phyloP scores from a whole-genome alignment of 202 grass and related monocot genomes.

The Elaeis oleifera region DNA sequence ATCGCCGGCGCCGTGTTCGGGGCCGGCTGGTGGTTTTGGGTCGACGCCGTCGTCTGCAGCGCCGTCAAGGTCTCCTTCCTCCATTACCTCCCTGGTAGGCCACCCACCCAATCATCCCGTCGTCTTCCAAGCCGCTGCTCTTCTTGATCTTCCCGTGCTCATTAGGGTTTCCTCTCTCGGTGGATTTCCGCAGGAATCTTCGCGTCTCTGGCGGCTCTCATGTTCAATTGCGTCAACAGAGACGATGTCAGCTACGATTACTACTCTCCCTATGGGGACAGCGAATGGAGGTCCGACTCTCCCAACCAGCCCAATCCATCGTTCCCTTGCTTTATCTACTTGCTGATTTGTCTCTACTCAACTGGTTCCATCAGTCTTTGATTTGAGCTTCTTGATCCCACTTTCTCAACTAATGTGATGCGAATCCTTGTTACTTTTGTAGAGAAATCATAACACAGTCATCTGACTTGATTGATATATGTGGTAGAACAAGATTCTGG shows the following conservation, averaged over 20 bases:
- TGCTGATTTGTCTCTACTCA: background rate
- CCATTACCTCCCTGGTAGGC: constrained; percentile 91
- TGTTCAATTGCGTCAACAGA: constrained; percentile 88
- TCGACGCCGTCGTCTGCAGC: constrained; percentile 90
- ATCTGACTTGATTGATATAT: no score
- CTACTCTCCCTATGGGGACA: constrained; percentile 75
- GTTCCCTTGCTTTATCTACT: background rate
- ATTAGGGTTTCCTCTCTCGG: background rate
- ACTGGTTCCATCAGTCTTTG: no score
- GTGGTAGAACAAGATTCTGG: no score
- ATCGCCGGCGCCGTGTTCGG: constrained; percentile 80
- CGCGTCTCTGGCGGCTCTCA: constrained; percentile 70
- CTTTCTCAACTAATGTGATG: background rate
- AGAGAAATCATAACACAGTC: no score
- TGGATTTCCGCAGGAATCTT: constrained; percentile 52
- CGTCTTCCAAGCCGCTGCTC: background rate
- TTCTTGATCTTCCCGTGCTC: background rate
- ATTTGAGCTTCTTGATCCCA: background rate
- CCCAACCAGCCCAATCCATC: background rate
- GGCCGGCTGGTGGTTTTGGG: constrained; percentile 94
- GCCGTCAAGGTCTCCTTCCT: constrained; percentile 72
- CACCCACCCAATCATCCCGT: constrained; percentile 7
- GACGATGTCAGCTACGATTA: constrained; percentile 73
- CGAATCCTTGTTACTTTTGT: background rate
- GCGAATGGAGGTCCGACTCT: constrained; percentile 63